A percentile compares a stretch with the other conserved stretches of the same genome.
These are phyloP conservation scores for Tetrastigma voinierianum DNA, from an alignment of 164 flowering plant genomes.

Conservation along the genomic window DNA sequence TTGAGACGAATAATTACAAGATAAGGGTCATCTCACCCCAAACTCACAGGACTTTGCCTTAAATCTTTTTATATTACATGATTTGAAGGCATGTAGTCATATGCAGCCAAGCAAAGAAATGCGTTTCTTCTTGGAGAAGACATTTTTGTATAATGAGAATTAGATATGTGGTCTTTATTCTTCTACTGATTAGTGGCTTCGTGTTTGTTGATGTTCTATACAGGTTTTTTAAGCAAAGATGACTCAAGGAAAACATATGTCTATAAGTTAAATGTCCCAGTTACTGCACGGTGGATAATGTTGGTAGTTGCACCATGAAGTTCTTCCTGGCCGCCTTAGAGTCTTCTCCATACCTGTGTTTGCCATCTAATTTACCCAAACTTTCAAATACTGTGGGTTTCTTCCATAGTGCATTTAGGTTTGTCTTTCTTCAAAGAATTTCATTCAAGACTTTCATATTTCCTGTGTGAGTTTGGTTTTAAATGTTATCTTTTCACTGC, in stretches of 20 bases:
- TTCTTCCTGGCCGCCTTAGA: conserved; percentile 66
- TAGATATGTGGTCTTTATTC: conserved; percentile 10
- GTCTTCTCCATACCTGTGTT: conserved; percentile 73
- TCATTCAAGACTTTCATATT: not conserved
- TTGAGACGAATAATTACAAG: too few species aligned
- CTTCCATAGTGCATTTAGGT: conserved; percentile 89
- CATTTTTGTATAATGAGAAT: too few species aligned
- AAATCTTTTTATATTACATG: too few species aligned
- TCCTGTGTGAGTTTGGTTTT: not conserved
- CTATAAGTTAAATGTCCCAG: conserved; percentile 72
- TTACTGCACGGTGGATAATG: conserved; percentile 78
- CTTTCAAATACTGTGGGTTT: conserved; percentile 76
- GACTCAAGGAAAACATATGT: conserved; percentile 86
- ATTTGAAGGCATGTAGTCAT: too few species aligned
- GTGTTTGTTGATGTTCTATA: conserved; percentile 11
- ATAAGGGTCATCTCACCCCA: too few species aligned
- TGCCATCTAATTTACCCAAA: conserved; percentile 49
- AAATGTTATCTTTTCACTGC: not conserved
- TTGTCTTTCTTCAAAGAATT: conserved; percentile 9
- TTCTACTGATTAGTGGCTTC: not conserved
- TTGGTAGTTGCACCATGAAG: conserved; percentile 83
- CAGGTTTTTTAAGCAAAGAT: conserved; percentile 89
- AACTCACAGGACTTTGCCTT: too few species aligned
- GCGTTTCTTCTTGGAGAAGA: too few species aligned
- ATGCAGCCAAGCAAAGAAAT: too few species aligned